phyloP scores from a whole-genome alignment of 257 asterid species.

The Ophiorrhiza pumila region DNA sequence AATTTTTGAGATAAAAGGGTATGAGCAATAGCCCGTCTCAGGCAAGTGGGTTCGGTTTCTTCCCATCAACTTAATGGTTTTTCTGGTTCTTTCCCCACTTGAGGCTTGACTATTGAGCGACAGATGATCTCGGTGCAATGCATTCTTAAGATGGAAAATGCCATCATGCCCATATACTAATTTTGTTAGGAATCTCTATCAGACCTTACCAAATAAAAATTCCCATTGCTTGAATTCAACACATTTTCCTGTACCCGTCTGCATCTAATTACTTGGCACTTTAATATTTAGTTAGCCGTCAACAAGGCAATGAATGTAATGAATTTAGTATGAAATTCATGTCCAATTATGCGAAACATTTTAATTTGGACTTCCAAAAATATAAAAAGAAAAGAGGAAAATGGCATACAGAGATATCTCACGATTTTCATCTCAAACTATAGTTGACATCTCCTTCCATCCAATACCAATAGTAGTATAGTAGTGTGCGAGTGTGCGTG shows the following conservation, averaged over 20 bases:
- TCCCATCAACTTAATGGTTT: neutral
- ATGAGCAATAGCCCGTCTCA: neutral
- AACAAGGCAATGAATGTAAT: neutral
- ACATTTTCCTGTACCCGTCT: neutral
- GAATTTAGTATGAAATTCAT: neutral
- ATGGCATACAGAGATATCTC: too few species aligned
- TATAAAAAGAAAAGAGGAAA: neutral
- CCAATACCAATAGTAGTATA: too few species aligned
- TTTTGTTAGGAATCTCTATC: neutral
- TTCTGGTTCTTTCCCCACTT: constrained; percentile 1
- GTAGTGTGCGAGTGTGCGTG: neutral
- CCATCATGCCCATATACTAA: neutral
- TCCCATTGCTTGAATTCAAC: neutral
- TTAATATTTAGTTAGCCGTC: neutral
- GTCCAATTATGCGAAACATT: neutral
- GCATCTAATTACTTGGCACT: neutral
- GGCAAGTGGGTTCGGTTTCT: constrained; percentile 4
- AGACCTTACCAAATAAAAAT: too few species aligned
- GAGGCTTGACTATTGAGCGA: neutral
- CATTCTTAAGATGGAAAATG: neutral
- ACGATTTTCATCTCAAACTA: too few species aligned
- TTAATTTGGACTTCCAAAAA: neutral
- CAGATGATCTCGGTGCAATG: constrained; percentile 5
- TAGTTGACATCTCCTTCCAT: too few species aligned
- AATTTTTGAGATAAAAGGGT: neutral